Conservation (phyloP, 208 protist genomes). For the Crithidia bombi region DNA sequence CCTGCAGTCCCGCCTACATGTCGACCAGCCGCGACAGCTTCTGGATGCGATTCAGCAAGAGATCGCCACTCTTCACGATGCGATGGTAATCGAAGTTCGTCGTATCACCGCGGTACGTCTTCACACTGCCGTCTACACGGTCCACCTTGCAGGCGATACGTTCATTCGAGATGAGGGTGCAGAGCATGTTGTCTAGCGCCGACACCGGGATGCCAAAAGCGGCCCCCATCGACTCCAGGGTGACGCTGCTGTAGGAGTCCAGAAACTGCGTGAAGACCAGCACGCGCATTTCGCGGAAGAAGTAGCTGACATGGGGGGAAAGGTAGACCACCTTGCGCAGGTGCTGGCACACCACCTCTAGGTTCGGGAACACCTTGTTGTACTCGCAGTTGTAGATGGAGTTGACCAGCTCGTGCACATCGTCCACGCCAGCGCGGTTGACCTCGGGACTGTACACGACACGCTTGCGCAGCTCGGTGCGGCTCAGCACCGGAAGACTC, state of each 20-base stretch:
- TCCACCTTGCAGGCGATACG: conserved; percentile 98
- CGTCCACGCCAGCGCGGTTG: conserved; percentile 90
- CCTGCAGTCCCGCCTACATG: conserved; percentile 64
- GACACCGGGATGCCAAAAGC: conserved; percentile 94
- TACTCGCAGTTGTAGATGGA: conserved; percentile 97
- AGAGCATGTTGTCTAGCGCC: conserved; percentile 95
- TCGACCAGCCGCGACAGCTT: conserved; percentile 98
- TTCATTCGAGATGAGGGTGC: conserved; percentile 96
- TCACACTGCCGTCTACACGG: conserved; percentile 96
- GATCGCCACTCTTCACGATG: conserved; percentile 97
- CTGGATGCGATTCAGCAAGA: conserved; percentile 98
- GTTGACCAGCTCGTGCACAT: conserved; percentile 88
- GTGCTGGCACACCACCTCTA: conserved; percentile 93
- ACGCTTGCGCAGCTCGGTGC: conserved; percentile 89
- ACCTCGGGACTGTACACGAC: conserved; percentile 92
- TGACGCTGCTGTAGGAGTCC: conserved; percentile 98
- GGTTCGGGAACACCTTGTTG: conserved; percentile 89
- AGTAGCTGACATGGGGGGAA: conserved; percentile 94
- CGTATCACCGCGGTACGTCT: conserved; percentile 95
- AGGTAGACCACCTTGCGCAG: conserved; percentile 94
- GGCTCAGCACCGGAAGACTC: conserved; percentile 86
- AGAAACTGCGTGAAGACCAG: conserved; percentile 98
- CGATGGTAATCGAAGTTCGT: conserved; percentile 97
- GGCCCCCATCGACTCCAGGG: conserved; percentile 94
- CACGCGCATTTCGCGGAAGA: conserved; percentile 97